These are phyloP conservation scores for Globisporangium iwayamae DNA, from an alignment of 352 stramenopile species.

Conservation along the genomic window DNA sequence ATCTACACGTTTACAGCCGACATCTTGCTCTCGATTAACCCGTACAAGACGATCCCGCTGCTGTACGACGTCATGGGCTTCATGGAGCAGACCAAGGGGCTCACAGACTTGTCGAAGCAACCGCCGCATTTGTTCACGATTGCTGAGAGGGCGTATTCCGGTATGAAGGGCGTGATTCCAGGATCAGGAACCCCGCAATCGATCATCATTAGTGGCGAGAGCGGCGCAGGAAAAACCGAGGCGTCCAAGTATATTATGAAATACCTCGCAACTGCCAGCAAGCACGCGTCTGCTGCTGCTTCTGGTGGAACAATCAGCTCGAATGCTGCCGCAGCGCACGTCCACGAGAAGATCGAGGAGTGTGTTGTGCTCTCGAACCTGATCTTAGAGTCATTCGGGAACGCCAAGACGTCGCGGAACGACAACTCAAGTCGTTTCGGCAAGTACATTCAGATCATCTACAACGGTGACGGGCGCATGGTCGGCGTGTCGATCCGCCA, in stretches of 20 bases:
- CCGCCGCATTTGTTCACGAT: constrained; percentile 81
- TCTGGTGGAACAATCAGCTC: constrained; percentile 10
- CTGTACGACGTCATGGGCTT: constrained; percentile 78
- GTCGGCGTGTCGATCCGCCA: constrained; percentile 71
- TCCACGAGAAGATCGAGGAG: constrained; percentile 80
- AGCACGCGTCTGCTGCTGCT: constrained; percentile 28
- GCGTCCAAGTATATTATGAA: constrained; percentile 93
- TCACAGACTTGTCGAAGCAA: constrained; percentile 22
- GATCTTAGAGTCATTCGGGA: constrained; percentile 84
- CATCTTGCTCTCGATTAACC: constrained; percentile 82
- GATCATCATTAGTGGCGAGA: constrained; percentile 94
- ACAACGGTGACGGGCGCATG: constrained; percentile 72
- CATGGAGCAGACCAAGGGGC: constrained; percentile 46
- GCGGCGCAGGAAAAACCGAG: constrained; percentile 92
- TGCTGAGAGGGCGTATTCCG: constrained; percentile 68
- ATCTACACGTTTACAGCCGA: constrained; percentile 89
- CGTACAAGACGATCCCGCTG: constrained; percentile 85
- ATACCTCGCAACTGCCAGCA: constrained; percentile 76
- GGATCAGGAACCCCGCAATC: constrained; percentile 78
- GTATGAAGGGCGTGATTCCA: constrained; percentile 59
- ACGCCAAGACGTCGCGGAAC: constrained; percentile 83
- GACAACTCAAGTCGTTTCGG: constrained; percentile 90
- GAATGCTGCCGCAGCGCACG: constrained; percentile 18
- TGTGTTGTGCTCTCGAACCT: constrained; percentile 80
- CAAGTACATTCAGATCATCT: constrained; percentile 90